These are phyloP conservation scores for Perilla frutescens DNA, from an alignment of 257 asterid species.

Conservation along the genomic window DNA sequence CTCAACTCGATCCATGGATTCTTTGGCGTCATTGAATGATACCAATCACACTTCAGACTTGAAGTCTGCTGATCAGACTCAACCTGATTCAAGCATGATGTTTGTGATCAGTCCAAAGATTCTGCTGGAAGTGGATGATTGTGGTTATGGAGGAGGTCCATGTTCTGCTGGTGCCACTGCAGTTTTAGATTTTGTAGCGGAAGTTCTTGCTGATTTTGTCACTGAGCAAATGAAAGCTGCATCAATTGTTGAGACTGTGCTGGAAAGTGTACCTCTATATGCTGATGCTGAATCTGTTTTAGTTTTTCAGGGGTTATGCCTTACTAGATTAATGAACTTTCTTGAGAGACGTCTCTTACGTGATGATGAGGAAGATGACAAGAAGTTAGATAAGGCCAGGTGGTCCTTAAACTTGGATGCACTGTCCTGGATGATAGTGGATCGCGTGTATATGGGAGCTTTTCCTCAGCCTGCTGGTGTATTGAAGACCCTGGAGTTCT, in stretches of 20 bases:
- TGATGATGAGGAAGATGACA: constrained; percentile 93
- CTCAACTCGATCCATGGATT: constrained; percentile 68
- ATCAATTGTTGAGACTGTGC: constrained; percentile 64
- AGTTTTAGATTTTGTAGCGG: constrained; percentile 89
- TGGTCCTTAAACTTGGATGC: constrained; percentile 94
- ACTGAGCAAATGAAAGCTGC: constrained; percentile 89
- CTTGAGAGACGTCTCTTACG: constrained; percentile 94
- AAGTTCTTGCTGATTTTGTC: constrained; percentile 82
- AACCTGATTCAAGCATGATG: constrained; percentile 54
- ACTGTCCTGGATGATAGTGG: constrained; percentile 89
- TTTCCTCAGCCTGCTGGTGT: constrained; percentile 92
- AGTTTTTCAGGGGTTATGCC: constrained; percentile 95
- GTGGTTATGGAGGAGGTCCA: constrained; percentile 99
- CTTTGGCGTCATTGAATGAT: constrained; percentile 63
- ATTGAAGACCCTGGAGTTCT: constrained; percentile 85
- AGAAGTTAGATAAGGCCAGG: constrained; percentile 81
- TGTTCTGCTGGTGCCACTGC: constrained; percentile 99
- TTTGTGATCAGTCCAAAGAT: constrained; percentile 64
- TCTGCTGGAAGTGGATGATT: constrained; percentile 92
- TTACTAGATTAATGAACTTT: constrained; percentile 90
- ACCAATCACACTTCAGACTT: constrained; percentile 58
- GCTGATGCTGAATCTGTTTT: constrained; percentile 88
- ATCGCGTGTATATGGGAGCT: constrained; percentile 96
- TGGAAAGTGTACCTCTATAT: constrained; percentile 84
- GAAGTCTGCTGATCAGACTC: constrained; percentile 61